Percentiles rank a stretch among this genome's conserved stretches.
These are phyloP conservation scores for Cenchrus americanus DNA, from an alignment of 176 grass and related monocot species.

Conservation along the genomic window DNA sequence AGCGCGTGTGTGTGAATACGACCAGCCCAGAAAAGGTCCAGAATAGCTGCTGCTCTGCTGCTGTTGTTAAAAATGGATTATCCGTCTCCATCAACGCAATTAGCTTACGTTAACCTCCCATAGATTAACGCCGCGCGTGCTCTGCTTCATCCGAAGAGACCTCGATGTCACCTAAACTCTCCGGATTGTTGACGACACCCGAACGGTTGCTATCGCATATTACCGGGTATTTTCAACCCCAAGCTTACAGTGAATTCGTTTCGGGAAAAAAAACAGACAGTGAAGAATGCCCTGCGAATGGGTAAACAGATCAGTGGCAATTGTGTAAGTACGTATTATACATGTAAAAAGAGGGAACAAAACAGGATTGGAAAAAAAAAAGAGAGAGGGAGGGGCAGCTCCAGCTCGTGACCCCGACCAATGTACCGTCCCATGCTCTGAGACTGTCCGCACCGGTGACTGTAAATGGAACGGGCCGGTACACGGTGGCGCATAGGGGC, in stretches of 20 bases:
- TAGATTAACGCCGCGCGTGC: background rate
- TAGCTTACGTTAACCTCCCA: constrained; percentile 16
- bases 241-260: too few relatives aligned
- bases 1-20: background rate
- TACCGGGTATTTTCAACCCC: too few relatives aligned
- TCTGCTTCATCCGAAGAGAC: background rate
- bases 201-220: background rate
- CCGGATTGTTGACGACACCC: background rate
- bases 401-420: constrained; percentile 17
- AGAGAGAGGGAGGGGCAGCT: background rate
- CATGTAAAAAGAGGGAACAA: too few relatives aligned
- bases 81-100: constrained; percentile 9
- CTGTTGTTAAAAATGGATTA: background rate
- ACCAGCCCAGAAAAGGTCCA: constrained; percentile 10
- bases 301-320: too few relatives aligned
- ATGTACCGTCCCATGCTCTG: background rate
- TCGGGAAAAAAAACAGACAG: too few relatives aligned
- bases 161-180: background rate
- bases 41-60: background rate
- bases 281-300: too few relatives aligned
- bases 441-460: too few relatives aligned
- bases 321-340: too few relatives aligned
- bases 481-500: too few relatives aligned
- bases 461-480: too few relatives aligned
- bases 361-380: too few relatives aligned